Evolutionary conservation across 2,329 filamentous ascomycete species (phyloP).

Genomic region (Aspergillus novoparasiticus): DNA sequence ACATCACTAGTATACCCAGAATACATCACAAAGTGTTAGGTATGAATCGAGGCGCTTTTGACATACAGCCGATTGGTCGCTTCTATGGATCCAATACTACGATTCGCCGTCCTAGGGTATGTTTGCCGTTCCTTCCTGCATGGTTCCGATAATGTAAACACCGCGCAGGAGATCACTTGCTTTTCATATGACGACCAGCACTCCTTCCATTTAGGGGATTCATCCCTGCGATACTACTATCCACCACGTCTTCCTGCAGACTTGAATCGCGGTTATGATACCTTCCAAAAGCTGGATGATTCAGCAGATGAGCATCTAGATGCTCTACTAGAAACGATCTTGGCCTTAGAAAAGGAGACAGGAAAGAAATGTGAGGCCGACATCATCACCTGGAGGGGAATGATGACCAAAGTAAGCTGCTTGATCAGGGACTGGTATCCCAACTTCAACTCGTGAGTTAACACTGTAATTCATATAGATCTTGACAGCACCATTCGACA

Average conservation of each 20-base stretch:
- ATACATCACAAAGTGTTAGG: background rate
- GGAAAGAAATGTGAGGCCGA: conserved; percentile 72
- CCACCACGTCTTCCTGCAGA: conserved; percentile 71
- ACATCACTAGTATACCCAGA: background rate
- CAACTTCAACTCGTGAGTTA: background rate
- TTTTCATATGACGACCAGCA: conserved; percentile 93
- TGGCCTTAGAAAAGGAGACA: conserved; percentile 69
- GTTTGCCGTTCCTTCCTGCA: conserved; percentile 1
- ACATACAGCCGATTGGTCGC: conserved; percentile 69
- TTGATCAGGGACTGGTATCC: background rate
- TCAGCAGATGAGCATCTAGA: conserved; percentile 84
- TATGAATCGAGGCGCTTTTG: conserved; percentile 53
- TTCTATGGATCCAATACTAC: conserved; percentile 70
- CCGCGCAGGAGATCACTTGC: conserved; percentile 78
- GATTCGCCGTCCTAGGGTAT: conserved; percentile 73
- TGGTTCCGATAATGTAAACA: conserved; percentile 9
- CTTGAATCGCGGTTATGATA: conserved; percentile 78
- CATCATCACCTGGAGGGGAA: conserved; percentile 90
- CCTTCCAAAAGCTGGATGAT: conserved; percentile 81
- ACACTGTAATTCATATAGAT: conserved; percentile 60
- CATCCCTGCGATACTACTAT: conserved; percentile 86
- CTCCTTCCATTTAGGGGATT: conserved; percentile 72
- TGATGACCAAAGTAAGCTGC: conserved; percentile 86
- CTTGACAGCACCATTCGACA: conserved; percentile 79
- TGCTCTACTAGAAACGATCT: conserved; percentile 75